These are phyloP conservation scores for Aspergillus wentii DNA, from an alignment of 495 filamentous ascomycete genomes.

Conservation along the genomic window DNA sequence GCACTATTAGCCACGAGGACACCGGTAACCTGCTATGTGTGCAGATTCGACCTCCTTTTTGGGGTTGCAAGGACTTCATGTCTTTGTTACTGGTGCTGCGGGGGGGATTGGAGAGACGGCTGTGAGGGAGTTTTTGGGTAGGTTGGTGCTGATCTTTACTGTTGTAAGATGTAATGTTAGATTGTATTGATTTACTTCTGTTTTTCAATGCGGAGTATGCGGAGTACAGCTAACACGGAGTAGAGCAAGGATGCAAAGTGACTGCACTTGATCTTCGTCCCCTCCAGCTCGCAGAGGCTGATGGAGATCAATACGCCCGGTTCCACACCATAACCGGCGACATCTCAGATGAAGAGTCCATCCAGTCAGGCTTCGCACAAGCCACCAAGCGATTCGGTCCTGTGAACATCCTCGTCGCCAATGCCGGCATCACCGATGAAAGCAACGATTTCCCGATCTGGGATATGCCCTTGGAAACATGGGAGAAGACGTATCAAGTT, in stretches of 20 bases:
- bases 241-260: conserved; percentile 51
- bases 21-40: background rate
- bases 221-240: conserved; percentile 6
- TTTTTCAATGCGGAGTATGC: background rate
- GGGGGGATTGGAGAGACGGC: conserved; percentile 47
- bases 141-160: too few relatives aligned
- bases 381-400: conserved; percentile 46
- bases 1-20: background rate
- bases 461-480: conserved; percentile 46
- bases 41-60: conserved; percentile 31
- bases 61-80: conserved; percentile 46
- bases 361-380: conserved; percentile 32
- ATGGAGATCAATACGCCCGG: conserved; percentile 14
- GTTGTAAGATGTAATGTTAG: too few relatives aligned
- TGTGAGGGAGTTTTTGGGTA: conserved; percentile 51
- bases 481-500: conserved; percentile 46
- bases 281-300: conserved; percentile 13
- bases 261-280: conserved; percentile 44
- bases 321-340: conserved; percentile 41
- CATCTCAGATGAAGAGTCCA: conserved; percentile 42
- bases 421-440: conserved; percentile 47
- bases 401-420: conserved; percentile 49
- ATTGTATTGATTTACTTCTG: background rate
- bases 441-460: conserved; percentile 42
- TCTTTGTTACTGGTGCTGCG: conserved; percentile 55